These are phyloP conservation scores for Pyrenochaeta sp. DNA, from an alignment of 2,329 filamentous ascomycete genomes.

Conservation along the genomic window DNA sequence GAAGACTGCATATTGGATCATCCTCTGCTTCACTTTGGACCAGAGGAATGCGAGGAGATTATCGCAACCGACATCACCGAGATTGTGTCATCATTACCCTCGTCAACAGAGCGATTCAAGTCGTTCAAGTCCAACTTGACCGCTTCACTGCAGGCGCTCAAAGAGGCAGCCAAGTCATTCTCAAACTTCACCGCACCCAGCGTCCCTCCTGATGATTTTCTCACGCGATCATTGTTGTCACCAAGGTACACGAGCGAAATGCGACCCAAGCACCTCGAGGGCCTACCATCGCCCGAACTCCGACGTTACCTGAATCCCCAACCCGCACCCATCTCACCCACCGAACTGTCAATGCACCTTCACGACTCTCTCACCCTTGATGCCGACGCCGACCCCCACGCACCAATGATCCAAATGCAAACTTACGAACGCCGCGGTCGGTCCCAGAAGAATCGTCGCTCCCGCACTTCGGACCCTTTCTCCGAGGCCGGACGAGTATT, in stretches of 20 bases:
- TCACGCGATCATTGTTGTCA: constrained; percentile 67
- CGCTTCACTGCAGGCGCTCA: constrained; percentile 68
- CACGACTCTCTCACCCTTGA: constrained; percentile 49
- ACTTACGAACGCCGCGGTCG: constrained; percentile 61
- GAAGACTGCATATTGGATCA: constrained; percentile 67
- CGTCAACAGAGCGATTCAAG: constrained; percentile 49
- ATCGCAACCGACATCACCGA: constrained; percentile 42
- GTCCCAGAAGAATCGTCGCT: constrained; percentile 34
- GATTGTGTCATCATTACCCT: constrained; percentile 26
- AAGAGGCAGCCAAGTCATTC: constrained; percentile 68
- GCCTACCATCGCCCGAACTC: constrained; percentile 64
- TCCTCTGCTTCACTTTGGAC: constrained; percentile 59
- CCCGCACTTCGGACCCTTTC: constrained; percentile 45
- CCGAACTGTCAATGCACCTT: constrained; percentile 51
- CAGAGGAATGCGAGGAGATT: constrained; percentile 43
- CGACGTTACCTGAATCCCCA: constrained; percentile 69
- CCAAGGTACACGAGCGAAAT: constrained; percentile 68
- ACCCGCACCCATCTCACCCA: constrained; percentile 48
- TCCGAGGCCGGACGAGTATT: constrained; percentile 55
- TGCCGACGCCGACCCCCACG: constrained; percentile 49
- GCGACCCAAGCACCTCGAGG: constrained; percentile 63
- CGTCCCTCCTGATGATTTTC: constrained; percentile 66
- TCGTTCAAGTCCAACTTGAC: constrained; percentile 71
- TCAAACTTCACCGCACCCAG: constrained; percentile 64
- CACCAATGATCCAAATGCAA: constrained; percentile 69